Conservation (phyloP, 768 basidiomycete species). For the Kondoa malvinella region DNA sequence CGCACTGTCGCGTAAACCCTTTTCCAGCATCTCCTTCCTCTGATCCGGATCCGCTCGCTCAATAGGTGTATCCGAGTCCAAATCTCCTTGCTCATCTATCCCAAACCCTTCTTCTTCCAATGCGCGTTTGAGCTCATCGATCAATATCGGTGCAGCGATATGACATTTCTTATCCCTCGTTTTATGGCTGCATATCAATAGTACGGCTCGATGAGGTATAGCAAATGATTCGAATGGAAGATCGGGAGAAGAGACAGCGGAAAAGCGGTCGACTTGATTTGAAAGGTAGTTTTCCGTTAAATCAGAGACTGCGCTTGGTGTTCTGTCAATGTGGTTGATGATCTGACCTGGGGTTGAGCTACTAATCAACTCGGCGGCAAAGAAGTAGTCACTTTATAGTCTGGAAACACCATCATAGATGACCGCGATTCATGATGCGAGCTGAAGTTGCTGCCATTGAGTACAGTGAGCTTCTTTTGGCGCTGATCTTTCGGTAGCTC, state of each 20-base stretch:
- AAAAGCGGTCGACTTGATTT: neutral
- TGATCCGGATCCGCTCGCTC: constrained; percentile 41
- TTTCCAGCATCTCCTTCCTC: constrained; percentile 29
- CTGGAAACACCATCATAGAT: neutral
- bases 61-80: constrained; percentile 39
- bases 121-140: constrained; percentile 26
- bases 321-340: neutral
- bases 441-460: constrained; percentile 5
- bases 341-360: no score
- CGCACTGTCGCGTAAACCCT: constrained; percentile 34
- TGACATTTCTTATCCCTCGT: constrained; percentile 77
- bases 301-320: neutral
- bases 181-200: constrained; percentile 54
- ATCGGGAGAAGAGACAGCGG: neutral
- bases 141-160: constrained; percentile 35
- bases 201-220: neutral
- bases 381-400: constrained; percentile 1
- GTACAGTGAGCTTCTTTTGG: neutral
- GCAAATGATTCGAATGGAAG: neutral
- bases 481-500: neutral
- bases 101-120: constrained; percentile 4
- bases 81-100: constrained; percentile 24
- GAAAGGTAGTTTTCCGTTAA: neutral
- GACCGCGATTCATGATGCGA: neutral
- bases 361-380: no score